Evolutionary conservation across 1,284 basidiomycete species (phyloP).

Genomic region (Ustilago hordei): DNA sequence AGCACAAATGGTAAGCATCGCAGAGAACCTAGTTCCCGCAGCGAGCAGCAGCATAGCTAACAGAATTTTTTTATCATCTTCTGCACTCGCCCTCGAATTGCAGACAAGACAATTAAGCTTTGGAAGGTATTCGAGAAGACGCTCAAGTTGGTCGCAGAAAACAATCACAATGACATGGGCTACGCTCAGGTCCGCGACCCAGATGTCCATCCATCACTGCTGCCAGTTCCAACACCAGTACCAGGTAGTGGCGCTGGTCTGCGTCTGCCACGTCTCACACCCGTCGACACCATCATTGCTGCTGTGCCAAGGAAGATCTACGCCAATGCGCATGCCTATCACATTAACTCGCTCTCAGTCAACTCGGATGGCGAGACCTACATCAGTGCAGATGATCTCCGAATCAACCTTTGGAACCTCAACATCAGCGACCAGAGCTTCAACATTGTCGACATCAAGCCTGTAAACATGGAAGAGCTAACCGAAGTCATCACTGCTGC

Average conservation of each 20-base stretch:
- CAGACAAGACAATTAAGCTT: constrained; percentile 98
- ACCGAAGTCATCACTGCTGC: constrained; percentile 99
- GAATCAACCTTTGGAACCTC: constrained; percentile 98
- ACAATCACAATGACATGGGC: constrained; percentile 80
- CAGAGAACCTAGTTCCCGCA: constrained; percentile 11
- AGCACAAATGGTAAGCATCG: constrained; percentile 80
- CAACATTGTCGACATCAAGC: constrained; percentile 99
- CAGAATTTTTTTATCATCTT: too few relatives aligned
- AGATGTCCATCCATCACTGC: constrained; percentile 54
- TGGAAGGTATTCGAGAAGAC: constrained; percentile 99
- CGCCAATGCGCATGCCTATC: constrained; percentile 98
- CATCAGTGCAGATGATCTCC: constrained; percentile 95
- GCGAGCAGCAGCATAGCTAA: background rate
- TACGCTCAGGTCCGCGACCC: constrained; percentile 51
- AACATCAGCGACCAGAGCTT: constrained; percentile 99
- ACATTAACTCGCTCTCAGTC: constrained; percentile 99
- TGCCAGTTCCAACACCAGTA: constrained; percentile 50
- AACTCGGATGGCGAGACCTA: constrained; percentile 99
- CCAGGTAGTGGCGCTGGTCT: constrained; percentile 56
- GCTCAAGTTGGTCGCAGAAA: constrained; percentile 94
- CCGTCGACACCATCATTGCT: constrained; percentile 97
- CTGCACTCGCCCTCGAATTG: constrained; percentile 73
- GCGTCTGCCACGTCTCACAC: constrained; percentile 75
- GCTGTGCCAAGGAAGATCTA: constrained; percentile 99
- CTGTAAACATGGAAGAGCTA: constrained; percentile 99